phyloP scores from a whole-genome alignment of 305 asterid species.

The Fraxinus baroniana region DNA sequence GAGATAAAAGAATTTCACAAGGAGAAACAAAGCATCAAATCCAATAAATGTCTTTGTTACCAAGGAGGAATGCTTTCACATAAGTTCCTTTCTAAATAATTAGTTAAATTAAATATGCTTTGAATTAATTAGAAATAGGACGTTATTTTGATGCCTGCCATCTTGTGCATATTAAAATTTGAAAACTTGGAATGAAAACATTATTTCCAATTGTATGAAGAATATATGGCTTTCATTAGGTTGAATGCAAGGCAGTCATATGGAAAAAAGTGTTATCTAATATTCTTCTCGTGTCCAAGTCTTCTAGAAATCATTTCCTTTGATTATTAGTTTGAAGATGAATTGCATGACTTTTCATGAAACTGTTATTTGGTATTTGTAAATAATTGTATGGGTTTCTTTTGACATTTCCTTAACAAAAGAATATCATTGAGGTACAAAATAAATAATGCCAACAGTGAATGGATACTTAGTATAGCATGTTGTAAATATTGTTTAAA shows the following conservation, averaged over 20 bases:
- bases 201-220: not conserved
- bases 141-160: not conserved
- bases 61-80: not conserved
- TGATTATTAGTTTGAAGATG: not conserved
- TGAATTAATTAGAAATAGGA: not conserved
- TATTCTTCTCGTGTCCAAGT: not conserved
- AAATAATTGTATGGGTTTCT: not conserved
- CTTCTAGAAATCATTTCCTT: not conserved
- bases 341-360: not conserved
- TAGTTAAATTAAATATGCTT: not conserved
- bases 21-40: not conserved
- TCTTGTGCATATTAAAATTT: not conserved
- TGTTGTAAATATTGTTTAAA: not conserved
- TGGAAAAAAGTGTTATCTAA: not conserved
- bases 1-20: not conserved
- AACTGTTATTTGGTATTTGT: not conserved
- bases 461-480: not conserved
- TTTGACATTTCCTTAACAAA: not conserved
- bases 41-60: not conserved
- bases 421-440: not conserved
- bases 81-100: not conserved
- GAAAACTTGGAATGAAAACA: not conserved
- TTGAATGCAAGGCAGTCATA: not conserved
- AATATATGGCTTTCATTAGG: not conserved
- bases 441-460: not conserved